Conservation (phyloP, 495 filamentous ascomycete species). For the Podospora comata region DNA sequence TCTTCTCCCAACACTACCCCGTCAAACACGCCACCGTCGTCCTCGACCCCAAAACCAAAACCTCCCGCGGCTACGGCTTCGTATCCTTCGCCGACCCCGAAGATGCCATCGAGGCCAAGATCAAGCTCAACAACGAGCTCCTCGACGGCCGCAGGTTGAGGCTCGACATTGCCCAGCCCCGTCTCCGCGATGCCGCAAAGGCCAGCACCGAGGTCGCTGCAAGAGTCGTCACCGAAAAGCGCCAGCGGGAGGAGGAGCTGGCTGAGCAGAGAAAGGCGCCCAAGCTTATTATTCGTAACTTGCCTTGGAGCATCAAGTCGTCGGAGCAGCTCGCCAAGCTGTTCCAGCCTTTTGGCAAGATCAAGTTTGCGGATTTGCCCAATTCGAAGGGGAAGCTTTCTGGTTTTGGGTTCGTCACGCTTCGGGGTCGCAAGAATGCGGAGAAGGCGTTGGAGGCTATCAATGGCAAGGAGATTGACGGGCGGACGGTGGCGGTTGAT, state of each 20-base stretch:
- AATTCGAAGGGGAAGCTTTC: constrained; percentile 67
- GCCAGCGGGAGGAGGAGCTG: constrained; percentile 53
- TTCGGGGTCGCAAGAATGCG: constrained; percentile 86
- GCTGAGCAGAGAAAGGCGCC: constrained; percentile 59
- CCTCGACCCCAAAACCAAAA: constrained; percentile 72
- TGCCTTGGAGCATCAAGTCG: constrained; percentile 93
- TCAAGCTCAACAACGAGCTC: constrained; percentile 69
- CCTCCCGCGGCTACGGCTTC: constrained; percentile 90
- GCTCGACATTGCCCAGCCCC: constrained; percentile 81
- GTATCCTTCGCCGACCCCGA: constrained; percentile 93
- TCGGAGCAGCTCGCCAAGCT: constrained; percentile 71
- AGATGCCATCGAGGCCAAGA: constrained; percentile 75
- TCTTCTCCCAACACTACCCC: constrained; percentile 91
- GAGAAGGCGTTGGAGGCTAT: constrained; percentile 79
- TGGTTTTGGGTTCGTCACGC: constrained; percentile 89
- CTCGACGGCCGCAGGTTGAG: constrained; percentile 77
- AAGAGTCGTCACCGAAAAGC: constrained; percentile 49
- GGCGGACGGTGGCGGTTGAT: constrained; percentile 83
- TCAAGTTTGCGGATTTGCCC: constrained; percentile 77
- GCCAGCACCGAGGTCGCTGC: constrained; percentile 32
- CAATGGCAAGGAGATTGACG: constrained; percentile 89
- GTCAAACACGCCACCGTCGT: constrained; percentile 92
- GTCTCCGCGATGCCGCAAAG: constrained; percentile 64
- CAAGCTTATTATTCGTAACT: constrained; percentile 88
- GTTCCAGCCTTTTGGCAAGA: constrained; percentile 85